Evolutionary conservation across 805 yeast species (phyloP), one percentile per base, ranked within the genome.

Genomic region (Kazachstania kunashirensis): DNA sequence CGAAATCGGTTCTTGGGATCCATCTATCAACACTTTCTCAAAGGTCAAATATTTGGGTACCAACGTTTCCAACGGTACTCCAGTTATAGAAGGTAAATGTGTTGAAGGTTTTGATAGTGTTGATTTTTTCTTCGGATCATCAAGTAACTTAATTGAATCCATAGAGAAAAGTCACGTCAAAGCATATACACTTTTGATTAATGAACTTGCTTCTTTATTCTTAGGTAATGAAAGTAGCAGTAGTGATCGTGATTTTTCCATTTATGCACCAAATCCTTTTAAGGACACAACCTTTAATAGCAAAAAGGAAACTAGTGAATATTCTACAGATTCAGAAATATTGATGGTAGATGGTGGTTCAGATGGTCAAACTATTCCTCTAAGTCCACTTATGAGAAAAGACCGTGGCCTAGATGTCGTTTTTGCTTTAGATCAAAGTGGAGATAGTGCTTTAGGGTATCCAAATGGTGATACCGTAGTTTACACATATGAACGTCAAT

Each of bases 1-100:
- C 48, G 82, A 79, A 53, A 60, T 85, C 50, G 95, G 96, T 9
- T 77, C 92, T 4, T 85, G 94, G 94, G 95, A 86, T 52, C 81
- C 84, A 11, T 64, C 79, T 1, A 59, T 83, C 36, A 65, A 70
- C 38, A 62, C 79, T 2, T 84, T 85, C 58, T 66, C 77, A 11
- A 77, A 80, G 41, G 59, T 75, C 31, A 70, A 75, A 57, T 84
- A 80, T 53, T 56, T 83, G 31, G 95, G 95, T 6, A 68, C 94
- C 1, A 57, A 68, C 17, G 69, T 80, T 28, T 49, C 66, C 18
- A 66, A 75, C 42, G 95, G 95, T 26, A 44, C 52, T 16, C 78
- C 84, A 6, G 48, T 49, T 5, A 48, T 54, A 13, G 58, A 57
- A 26, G 59, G 61, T 10, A 51, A 55, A 7, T 85, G 95, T 60